Conservation (phyloP, 495 filamentous ascomycete species). For the Penicillium pulvis region DNA sequence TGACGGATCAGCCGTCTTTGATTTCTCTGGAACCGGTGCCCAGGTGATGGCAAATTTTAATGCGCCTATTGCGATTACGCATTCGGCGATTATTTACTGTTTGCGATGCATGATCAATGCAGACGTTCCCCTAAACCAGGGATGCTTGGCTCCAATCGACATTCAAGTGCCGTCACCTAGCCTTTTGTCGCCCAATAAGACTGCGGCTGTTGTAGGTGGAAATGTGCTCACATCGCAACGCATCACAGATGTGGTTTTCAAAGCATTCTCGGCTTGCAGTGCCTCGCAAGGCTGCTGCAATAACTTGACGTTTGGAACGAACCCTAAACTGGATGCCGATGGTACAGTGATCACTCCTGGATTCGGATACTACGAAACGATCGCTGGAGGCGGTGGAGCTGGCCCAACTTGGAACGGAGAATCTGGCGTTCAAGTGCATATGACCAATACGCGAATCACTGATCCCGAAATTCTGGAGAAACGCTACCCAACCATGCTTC, state of each 20-base stretch:
- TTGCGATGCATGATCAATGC: slow-evolving; percentile 88
- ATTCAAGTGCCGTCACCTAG: slow-evolving; percentile 81
- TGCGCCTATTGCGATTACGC: slow-evolving; percentile 90
- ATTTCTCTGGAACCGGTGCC: slow-evolving; percentile 82
- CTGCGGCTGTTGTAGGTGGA: slow-evolving; percentile 91
- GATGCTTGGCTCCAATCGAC: slow-evolving; percentile 84
- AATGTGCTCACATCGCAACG: slow-evolving; percentile 93
- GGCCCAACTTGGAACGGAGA: slow-evolving; percentile 87
- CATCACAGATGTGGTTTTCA: slow-evolving; percentile 91
- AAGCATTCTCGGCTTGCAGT: slow-evolving; percentile 86
- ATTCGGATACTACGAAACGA: slow-evolving; percentile 98
- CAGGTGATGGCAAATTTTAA: slow-evolving; percentile 96
- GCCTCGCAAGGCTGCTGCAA: slow-evolving; percentile 93
- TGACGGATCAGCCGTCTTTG: slow-evolving; percentile 87
- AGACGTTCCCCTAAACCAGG: slow-evolving; percentile 96
- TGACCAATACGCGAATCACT: slow-evolving; percentile 99
- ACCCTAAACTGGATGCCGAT: slow-evolving; percentile 56
- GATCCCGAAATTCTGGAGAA: slow-evolving; percentile 96
- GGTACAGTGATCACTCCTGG: slow-evolving; percentile 74
- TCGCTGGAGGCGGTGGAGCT: slow-evolving; percentile 89
- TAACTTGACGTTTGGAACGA: slow-evolving; percentile 62
- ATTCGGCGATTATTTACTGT: slow-evolving; percentile 95
- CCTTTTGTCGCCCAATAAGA: slow-evolving; percentile 82
- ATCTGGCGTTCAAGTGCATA: slow-evolving; percentile 89
- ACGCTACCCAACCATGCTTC: slow-evolving; percentile 84